These are phyloP conservation scores for Termitomyces sp. DNA, from an alignment of 768 basidiomycete genomes.

Conservation along the genomic window DNA sequence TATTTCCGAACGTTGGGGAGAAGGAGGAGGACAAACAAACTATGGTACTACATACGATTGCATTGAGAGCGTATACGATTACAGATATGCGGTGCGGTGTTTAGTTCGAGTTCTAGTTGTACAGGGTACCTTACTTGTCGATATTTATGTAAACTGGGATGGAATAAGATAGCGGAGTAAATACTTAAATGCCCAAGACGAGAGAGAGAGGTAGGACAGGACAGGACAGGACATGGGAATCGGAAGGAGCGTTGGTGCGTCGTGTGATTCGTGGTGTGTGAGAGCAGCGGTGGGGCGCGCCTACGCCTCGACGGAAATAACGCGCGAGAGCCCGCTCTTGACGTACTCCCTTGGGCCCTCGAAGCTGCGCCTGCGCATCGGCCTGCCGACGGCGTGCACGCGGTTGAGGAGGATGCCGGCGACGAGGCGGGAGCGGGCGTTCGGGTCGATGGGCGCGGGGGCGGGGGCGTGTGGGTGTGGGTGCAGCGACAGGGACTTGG, in stretches of 20 bases:
- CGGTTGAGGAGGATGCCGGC: constrained; percentile 57
- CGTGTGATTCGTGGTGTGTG: neutral
- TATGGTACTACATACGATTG: neutral
- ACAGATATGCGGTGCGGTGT: too few species aligned
- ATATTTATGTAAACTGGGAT: neutral
- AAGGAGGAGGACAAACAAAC: too few species aligned
- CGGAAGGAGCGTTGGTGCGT: neutral
- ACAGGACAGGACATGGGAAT: neutral
- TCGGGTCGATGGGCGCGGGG: constrained; percentile 11
- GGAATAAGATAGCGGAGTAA: constrained; percentile 1
- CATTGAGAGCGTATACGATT: constrained; percentile 1
- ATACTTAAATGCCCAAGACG: neutral
- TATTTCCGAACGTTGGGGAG: neutral
- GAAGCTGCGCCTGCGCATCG: constrained; percentile 40
- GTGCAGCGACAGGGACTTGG: neutral
- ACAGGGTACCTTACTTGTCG: neutral
- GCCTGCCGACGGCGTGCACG: constrained; percentile 48
- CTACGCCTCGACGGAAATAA: constrained; percentile 42
- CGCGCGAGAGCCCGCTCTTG: constrained; percentile 50
- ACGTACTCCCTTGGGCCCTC: constrained; percentile 38
- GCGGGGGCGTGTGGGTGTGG: neutral
- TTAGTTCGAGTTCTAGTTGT: too few species aligned
- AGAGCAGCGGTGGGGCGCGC: neutral
- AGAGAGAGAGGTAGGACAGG: neutral
- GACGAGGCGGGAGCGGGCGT: constrained; percentile 45